Conservation (phyloP, 2,329 filamentous ascomycete species). For the Fusarium sororula region DNA sequence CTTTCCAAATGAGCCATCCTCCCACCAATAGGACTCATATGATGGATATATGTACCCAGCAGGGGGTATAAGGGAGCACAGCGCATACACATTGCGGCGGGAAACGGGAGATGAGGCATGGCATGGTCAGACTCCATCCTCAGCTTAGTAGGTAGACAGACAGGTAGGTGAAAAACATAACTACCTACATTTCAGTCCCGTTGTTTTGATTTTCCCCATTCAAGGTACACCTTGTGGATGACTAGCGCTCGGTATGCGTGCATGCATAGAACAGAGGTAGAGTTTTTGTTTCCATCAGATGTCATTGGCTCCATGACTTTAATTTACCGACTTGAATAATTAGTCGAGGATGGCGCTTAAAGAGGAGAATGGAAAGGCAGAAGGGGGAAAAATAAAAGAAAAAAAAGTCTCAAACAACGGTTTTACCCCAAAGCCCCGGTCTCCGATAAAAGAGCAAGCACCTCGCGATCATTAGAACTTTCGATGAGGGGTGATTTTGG, state of each 20-base stretch:
- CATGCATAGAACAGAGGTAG: constrained; percentile 1
- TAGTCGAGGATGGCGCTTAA: constrained; percentile 11
- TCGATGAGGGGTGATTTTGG: constrained; percentile 34
- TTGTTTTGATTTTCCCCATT: not conserved
- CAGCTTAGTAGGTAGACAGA: not conserved
- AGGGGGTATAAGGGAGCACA: constrained; percentile 19
- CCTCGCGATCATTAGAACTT: constrained; percentile 18
- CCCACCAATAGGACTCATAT: constrained; percentile 15
- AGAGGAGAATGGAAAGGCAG: not conserved
- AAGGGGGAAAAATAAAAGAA: not conserved
- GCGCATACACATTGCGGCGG: constrained; percentile 18
- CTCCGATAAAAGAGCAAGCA: constrained; percentile 13
- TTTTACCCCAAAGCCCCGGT: constrained; percentile 6
- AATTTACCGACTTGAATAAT: constrained; percentile 23
- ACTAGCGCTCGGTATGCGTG: constrained; percentile 8
- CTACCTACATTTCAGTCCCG: not conserved
- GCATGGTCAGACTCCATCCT: not conserved
- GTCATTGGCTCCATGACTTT: constrained; percentile 20
- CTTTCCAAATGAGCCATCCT: constrained; percentile 10
- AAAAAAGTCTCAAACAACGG: constrained; percentile 34
- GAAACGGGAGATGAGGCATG: constrained; percentile 37
- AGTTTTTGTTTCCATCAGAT: constrained; percentile 14
- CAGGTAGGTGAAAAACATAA: not conserved
- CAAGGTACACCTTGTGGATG: constrained; percentile 1
- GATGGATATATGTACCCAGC: not conserved